A percentile compares a stretch with the other conserved stretches of the same genome.
Conservation (phyloP, 2,329 filamentous ascomycete genomes). For the Hypoxylon sp. region DNA sequence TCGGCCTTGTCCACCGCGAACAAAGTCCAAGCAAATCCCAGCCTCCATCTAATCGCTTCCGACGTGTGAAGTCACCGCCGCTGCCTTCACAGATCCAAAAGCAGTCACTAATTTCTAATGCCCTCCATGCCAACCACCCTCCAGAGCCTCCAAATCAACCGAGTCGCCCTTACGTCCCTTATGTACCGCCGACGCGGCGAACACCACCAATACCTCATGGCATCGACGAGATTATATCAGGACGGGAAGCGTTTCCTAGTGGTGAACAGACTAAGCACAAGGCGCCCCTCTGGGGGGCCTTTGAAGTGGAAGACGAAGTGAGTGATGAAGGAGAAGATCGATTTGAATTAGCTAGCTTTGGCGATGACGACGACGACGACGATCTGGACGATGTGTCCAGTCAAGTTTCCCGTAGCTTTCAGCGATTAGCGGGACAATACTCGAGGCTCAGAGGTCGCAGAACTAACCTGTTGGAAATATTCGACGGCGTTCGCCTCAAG, state of each 20-base stretch:
- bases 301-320: conserved; percentile 27
- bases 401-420: conserved; percentile 27
- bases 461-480: conserved; percentile 41
- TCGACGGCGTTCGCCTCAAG: conserved; percentile 44
- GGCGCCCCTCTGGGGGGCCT: conserved; percentile 24
- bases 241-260: conserved; percentile 7
- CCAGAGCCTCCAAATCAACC: conserved; percentile 19
- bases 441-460: conserved; percentile 40
- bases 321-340: conserved; percentile 33
- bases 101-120: conserved; percentile 40
- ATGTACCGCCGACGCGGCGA: conserved; percentile 17
- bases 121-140: conserved; percentile 26
- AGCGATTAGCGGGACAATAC: conserved; percentile 44
- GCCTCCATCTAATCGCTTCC: conserved; percentile 39
- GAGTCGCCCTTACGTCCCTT: conserved; percentile 15
- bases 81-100: conserved; percentile 30
- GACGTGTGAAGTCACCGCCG: conserved; percentile 42
- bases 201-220: conserved; percentile 22
- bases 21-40: conserved; percentile 41
- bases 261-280: neutral
- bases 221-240: conserved; percentile 30
- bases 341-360: conserved; percentile 22
- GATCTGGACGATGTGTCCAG: conserved; percentile 30
- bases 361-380: conserved; percentile 21
- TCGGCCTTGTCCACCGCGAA: conserved; percentile 27